Evolutionary conservation across 2,329 filamentous ascomycete genomes (phyloP), one percentile per base, ranked within the genome.

Genomic region (Paecilomyces niveus): DNA sequence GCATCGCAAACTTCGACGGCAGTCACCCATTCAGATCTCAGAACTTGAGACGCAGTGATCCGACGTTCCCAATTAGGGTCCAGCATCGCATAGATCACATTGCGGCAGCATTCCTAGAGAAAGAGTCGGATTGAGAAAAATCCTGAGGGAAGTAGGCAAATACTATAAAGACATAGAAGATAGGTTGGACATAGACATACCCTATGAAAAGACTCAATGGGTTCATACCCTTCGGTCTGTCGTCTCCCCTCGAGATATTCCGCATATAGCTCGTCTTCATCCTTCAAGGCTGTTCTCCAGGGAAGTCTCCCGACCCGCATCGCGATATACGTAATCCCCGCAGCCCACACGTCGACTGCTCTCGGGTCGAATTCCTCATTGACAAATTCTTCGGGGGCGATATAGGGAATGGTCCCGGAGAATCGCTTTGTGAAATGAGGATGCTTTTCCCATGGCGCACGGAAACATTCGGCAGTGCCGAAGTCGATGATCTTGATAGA

Each of bases 291-390:
- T 22, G 93, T 84, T 54, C 89, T 87, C 91, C 91, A 96, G n/a
- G 95, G 80, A 72, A 96, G 90, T 55, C 90, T 83, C 8, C 91
- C 91, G 4, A 90, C 95, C 60, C 91, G 83, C 91, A 96, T 96
- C 22, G 91, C 91, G 90, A 96, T 94, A 76, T 96, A 96, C 58
- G 95, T 95, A 57, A 96, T 90, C 70, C 91, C 91, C 62, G 90
- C 94, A 49, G 91, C 90, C 91, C 91, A 96, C n/a, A 96, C 89
- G 66, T 96, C 91, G 53, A 95, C 90, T 31, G 91, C 90, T 57
- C 90, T 84, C 35, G 91, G 90, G 68, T 96, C 91, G 64, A 95
- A 96, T 70, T 95, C 90, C 71, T 87, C 89, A 72, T 92, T 89
- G 10, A 18, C 33, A 68, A 95, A 96, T 72, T 96, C 91, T 72